A percentile compares a stretch with the other conserved stretches of the same genome.
Evolutionary conservation across 495 filamentous ascomycete genomes (phyloP).

Genomic region (Xylaria telfairii): DNA sequence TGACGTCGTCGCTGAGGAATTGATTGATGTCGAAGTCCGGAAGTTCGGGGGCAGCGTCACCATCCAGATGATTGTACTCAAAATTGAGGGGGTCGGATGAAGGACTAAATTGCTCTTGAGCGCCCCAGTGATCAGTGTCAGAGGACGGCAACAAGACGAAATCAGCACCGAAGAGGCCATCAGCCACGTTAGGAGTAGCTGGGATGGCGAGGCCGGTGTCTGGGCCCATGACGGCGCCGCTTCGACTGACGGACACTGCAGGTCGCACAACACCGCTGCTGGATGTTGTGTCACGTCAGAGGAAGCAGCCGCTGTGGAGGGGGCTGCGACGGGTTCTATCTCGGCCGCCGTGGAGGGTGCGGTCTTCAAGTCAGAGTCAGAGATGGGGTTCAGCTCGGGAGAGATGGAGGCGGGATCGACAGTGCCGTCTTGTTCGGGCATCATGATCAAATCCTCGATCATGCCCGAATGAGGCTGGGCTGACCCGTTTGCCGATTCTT

Average conservation of each 20-base stretch:
- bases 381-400: conserved; percentile 54
- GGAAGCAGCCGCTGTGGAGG: conserved; percentile 61
- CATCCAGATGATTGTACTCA: conserved; percentile 85
- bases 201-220: conserved; percentile 63
- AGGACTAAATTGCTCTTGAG: conserved; percentile 80
- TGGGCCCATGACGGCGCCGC: conserved; percentile 63
- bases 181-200: conserved; percentile 68
- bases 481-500: conserved; percentile 44
- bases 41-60: conserved; percentile 72
- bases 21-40: conserved; percentile 61
- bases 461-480: conserved; percentile 32
- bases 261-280: conserved; percentile 99
- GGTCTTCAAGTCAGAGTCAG: conserved; percentile 38
- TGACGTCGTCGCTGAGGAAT: conserved; percentile 56
- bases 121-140: conserved; percentile 73
- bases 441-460: conserved; percentile 48
- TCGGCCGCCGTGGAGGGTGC: conserved; percentile 31
- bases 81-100: conserved; percentile 66
- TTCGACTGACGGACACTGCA: conserved; percentile 95
- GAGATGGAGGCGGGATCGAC: conserved; percentile 63
- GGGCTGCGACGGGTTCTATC: conserved; percentile 30
- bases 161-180: conserved; percentile 72
- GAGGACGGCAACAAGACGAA: conserved; percentile 62
- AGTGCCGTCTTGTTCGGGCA: conserved; percentile 47
- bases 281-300: conserved; percentile 99